These are phyloP conservation scores for Chytriomyces confervae DNA, from an alignment of 192 early-diverging fungal species.

Conservation along the genomic window DNA sequence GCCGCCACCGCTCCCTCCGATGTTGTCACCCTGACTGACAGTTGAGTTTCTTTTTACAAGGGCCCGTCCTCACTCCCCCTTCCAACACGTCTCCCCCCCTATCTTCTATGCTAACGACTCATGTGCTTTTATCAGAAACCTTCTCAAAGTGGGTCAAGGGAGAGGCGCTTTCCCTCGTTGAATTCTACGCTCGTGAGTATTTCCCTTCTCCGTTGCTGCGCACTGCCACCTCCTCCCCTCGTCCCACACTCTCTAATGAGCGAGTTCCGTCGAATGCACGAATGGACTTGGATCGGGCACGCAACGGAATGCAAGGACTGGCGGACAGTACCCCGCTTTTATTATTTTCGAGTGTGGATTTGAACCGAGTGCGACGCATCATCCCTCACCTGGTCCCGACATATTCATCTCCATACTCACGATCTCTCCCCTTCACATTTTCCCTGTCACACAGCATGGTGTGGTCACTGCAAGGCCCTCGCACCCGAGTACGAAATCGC, in stretches of 20 bases:
- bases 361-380: too few relatives aligned
- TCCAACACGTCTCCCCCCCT: constrained; percentile 9
- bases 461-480: constrained; percentile 92
- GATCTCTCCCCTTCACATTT: too few relatives aligned
- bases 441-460: constrained; percentile 70
- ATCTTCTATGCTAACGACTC: too few relatives aligned
- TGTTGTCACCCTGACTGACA: constrained; percentile 55
- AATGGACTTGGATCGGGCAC: too few relatives aligned
- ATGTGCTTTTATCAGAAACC: constrained; percentile 58
- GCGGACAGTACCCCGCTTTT: not conserved
- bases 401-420: too few relatives aligned
- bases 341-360: not conserved
- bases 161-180: constrained; percentile 80
- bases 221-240: not conserved
- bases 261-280: too few relatives aligned
- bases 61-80: not conserved
- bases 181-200: constrained; percentile 84
- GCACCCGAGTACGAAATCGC: constrained; percentile 95
- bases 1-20: constrained; percentile 44
- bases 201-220: not conserved
- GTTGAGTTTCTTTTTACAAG: constrained; percentile 10
- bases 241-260: too few relatives aligned
- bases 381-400: too few relatives aligned
- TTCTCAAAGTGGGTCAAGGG: constrained; percentile 68
- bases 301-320: too few relatives aligned